phyloP scores from a whole-genome alignment of 2,329 filamentous ascomycete genomes.

The Trichoderma citrinoviride region DNA sequence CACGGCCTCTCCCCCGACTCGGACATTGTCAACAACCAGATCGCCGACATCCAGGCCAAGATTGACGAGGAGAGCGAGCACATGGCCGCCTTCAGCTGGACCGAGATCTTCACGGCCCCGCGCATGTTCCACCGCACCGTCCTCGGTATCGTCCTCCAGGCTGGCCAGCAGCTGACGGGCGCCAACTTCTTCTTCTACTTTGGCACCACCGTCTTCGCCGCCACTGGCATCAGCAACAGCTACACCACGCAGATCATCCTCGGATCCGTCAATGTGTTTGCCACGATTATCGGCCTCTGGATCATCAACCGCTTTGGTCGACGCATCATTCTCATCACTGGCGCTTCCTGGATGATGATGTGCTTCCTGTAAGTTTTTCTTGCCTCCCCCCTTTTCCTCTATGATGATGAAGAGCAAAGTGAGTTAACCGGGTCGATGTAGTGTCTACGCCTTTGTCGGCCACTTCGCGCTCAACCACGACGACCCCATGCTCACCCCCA shows the following conservation, averaged over 20 bases:
- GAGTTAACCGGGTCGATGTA: not conserved
- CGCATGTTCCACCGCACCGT: constrained; percentile 8
- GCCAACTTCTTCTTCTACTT: constrained; percentile 21
- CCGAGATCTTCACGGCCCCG: constrained; percentile 13
- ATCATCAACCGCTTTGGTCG: constrained; percentile 11
- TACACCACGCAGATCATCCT: constrained; percentile 15
- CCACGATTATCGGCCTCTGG: constrained; percentile 11
- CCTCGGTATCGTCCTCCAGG: constrained; percentile 7
- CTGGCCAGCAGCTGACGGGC: constrained; percentile 12
- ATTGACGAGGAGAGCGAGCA: constrained; percentile 12
- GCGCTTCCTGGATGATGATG: constrained; percentile 15
- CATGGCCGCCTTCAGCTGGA: not conserved
- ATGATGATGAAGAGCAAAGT: not conserved
- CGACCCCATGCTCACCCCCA: constrained; percentile 12
- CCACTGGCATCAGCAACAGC: constrained; percentile 18
- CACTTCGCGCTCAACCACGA: constrained; percentile 16
- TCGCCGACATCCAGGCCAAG: constrained; percentile 14
- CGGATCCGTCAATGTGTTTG: constrained; percentile 14
- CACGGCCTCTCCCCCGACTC: not conserved
- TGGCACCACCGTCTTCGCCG: constrained; percentile 10
- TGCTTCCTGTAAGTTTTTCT: constrained; percentile 9
- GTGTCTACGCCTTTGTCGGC: constrained; percentile 15
- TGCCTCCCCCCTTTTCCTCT: not conserved
- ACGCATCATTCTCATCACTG: constrained; percentile 3
- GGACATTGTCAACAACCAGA: constrained; percentile 7